Base-by-base conservation (phyloP, 352 stramenopile genomes). In the Pythium brassicae region DNA sequence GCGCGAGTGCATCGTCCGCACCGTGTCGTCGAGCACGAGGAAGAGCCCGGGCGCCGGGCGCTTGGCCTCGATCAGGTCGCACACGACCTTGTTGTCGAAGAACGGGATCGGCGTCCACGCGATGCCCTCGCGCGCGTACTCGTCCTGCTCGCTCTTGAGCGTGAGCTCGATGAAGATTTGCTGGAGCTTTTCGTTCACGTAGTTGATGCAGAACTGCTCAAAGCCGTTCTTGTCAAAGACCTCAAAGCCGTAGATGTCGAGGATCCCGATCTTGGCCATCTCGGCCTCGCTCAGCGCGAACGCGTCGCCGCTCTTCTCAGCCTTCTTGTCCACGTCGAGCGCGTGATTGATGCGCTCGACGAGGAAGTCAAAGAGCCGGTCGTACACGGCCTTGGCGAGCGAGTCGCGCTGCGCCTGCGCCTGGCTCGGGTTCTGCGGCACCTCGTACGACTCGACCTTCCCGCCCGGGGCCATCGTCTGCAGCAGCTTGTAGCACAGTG, bases 301-400 rank as follows among this genome's bases (percentile, higher is more conserved):
- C 32, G 32, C 32, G 32, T 37, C 32, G 32, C 32, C 32, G 32
- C 32, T 37, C 32, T 37, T 37, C 32, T 37, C 32, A 11, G 32
- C 32, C 32, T 7, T 11, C 42, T 47, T 15, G 53, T 90, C 79
- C 42, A 83, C 78, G 19, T 82, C 70, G 7, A 94, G 62, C 17
- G 84, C 96, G 11, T 58, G 66, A 53, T 94, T 94, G 63, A 94
- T 90, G 26, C 68, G 80, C 35, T 85, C 72, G 37, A 99, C 95
- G 17, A 99, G 72, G 95, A 95, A 99, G 56, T 98, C 75, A 62
- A 99, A 99, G 12, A 98, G 61, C 57, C 94, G 96, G 3, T 88
- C 95, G 69, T 99, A 99, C 42, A 98, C 89, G 40, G 96, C 79
- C 74, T 98, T 99, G 0, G 95, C 89, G 23, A 99, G 78, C 8